These are phyloP conservation scores for Marasmius tenuissimus DNA, from an alignment of 1,284 basidiomycete genomes.

Conservation along the genomic window DNA sequence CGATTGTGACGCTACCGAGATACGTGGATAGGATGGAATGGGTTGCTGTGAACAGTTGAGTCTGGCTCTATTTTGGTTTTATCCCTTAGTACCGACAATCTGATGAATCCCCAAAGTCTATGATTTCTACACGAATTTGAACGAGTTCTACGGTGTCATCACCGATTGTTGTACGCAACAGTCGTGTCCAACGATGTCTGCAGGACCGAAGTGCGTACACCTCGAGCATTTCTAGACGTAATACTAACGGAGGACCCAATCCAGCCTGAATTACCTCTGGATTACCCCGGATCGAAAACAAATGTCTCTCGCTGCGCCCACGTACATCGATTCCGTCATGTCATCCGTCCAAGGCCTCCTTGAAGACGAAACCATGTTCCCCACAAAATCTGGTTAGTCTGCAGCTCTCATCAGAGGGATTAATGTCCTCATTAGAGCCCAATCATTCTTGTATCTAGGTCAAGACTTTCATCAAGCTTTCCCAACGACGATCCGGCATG, in stretches of 20 bases:
- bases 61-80: constrained; percentile 16
- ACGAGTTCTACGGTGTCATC: constrained; percentile 95
- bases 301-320: constrained; percentile 89
- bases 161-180: constrained; percentile 92
- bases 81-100: not conserved
- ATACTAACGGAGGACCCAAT: constrained; percentile 28
- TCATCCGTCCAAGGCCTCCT: constrained; percentile 95
- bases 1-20: constrained; percentile 95
- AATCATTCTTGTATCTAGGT: constrained; percentile 40
- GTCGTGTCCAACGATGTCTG: constrained; percentile 92
- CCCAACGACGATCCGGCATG: constrained; percentile 90
- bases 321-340: constrained; percentile 99
- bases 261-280: constrained; percentile 91
- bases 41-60: constrained; percentile 94
- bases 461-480: constrained; percentile 90
- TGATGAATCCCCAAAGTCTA: constrained; percentile 58
- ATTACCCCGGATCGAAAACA: constrained; percentile 91
- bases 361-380: constrained; percentile 93
- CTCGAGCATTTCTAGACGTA: not conserved
- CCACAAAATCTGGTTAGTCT: constrained; percentile 86
- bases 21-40: constrained; percentile 97
- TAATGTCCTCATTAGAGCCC: constrained; percentile 2
- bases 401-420: not conserved
- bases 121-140: constrained; percentile 96
- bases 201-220: constrained; percentile 73